These are phyloP conservation scores for Gracilariopsis chorda DNA, from an alignment of 23 red algal species.

Conservation along the genomic window DNA sequence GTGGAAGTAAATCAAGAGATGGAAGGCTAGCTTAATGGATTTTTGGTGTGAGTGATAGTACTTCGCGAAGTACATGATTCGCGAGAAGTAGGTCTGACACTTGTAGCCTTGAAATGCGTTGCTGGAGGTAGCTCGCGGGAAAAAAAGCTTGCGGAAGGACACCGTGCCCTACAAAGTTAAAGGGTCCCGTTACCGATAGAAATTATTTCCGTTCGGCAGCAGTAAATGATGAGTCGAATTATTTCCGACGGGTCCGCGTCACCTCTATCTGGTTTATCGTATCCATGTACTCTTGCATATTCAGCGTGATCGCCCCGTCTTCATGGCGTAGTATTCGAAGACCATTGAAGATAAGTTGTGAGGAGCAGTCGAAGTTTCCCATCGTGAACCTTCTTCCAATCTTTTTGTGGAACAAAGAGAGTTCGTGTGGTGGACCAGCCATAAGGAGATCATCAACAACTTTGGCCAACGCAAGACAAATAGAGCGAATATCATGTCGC, in stretches of 20 bases:
- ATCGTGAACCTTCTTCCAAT: neutral
- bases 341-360: slow-evolving; percentile 23
- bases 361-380: neutral
- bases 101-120: neutral
- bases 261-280: neutral
- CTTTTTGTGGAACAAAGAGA: neutral
- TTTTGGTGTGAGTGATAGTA: neutral
- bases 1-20: neutral
- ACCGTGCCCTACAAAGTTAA: slow-evolving; percentile 30
- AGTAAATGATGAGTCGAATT: neutral
- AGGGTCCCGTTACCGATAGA: neutral
- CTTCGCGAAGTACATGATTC: neutral
- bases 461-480: slow-evolving; percentile 19
- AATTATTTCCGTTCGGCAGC: neutral
- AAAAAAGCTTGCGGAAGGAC: slow-evolving; percentile 31
- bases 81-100: slow-evolving; percentile 14
- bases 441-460: slow-evolving; percentile 46
- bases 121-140: slow-evolving; percentile 33
- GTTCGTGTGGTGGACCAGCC: neutral
- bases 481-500: neutral
- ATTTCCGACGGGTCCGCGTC: neutral
- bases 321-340: neutral
- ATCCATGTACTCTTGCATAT: slow-evolving; percentile 33
- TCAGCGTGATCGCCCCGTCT: neutral
- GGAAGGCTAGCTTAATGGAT: neutral